These are phyloP conservation scores for Suillus placidus DNA, from an alignment of 768 basidiomycete genomes.

Conservation along the genomic window DNA sequence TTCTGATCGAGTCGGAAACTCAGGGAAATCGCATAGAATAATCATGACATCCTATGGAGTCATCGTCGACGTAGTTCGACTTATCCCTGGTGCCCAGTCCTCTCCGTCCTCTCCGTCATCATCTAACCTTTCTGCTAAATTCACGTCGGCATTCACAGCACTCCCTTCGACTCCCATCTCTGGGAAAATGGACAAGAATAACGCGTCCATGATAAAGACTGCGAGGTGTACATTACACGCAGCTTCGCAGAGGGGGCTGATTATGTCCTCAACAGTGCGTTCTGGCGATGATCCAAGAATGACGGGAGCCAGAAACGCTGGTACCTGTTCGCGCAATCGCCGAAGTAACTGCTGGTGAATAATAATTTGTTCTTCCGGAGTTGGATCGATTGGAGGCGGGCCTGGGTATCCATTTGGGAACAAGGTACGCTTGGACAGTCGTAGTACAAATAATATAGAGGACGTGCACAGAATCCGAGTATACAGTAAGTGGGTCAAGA, in stretches of 20 bases:
- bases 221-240: conserved; percentile 82
- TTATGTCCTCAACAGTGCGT: conserved; percentile 50
- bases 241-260: conserved; percentile 62
- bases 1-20: not conserved
- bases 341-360: conserved; percentile 47
- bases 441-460: conserved; percentile 55
- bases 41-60: not conserved
- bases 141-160: not conserved
- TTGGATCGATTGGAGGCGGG: conserved; percentile 71
- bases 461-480: conserved; percentile 53
- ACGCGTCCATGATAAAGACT: conserved; percentile 70
- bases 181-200: conserved; percentile 75
- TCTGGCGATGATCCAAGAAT: conserved; percentile 58
- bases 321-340: conserved; percentile 44
- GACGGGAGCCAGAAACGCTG: conserved; percentile 42
- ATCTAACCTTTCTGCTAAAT: conserved; percentile 8
- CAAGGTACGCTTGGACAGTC: conserved; percentile 65
- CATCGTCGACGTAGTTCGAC: conserved; percentile 1
- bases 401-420: conserved; percentile 92
- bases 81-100: conserved; percentile 2
- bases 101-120: not conserved
- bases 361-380: conserved; percentile 69
- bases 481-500: conserved; percentile 70
- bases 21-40: not conserved
- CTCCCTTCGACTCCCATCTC: conserved; percentile 54